A percentile compares a stretch with the other conserved stretches of the same genome.
These are phyloP conservation scores for Rhodosporidiobolus sp. DNA, from an alignment of 768 basidiomycete genomes.

Conservation along the genomic window DNA sequence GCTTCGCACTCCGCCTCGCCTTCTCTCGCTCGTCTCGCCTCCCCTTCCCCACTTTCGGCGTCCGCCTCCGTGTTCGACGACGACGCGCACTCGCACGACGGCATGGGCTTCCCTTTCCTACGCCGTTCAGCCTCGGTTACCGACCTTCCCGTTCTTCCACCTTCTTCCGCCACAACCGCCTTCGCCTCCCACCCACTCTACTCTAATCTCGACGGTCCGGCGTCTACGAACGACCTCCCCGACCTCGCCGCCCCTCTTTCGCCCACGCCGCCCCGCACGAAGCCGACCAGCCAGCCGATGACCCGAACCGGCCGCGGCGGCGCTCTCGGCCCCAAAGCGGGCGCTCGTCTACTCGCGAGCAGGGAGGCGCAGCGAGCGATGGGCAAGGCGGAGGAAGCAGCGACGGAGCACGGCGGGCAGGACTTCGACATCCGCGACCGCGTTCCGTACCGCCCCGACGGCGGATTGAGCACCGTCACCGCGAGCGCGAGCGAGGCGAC, in stretches of 20 bases:
- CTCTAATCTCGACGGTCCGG: neutral
- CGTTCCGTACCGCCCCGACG: neutral
- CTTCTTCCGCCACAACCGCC: neutral
- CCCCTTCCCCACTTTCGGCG: neutral
- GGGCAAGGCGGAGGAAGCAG: neutral
- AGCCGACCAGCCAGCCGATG: neutral
- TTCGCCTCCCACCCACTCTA: neutral
- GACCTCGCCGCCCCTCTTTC: neutral
- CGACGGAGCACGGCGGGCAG: neutral
- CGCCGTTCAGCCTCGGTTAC: neutral
- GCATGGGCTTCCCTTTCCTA: neutral
- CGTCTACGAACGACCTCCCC: constrained; percentile 11
- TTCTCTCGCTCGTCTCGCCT: neutral
- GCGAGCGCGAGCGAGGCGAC: neutral
- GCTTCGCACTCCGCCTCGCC: neutral
- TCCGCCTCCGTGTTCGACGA: neutral
- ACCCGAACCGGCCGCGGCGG: neutral
- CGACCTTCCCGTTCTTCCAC: neutral
- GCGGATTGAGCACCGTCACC: constrained; percentile 2
- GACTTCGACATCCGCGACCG: neutral
- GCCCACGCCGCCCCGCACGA: neutral
- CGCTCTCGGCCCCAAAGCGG: constrained; percentile 6
- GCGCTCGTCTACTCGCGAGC: constrained; percentile 9
- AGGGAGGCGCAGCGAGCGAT: neutral
- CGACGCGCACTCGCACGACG: neutral